Conservation (phyloP, 768 basidiomycete genomes). For the Pulveroboletus sp. region DNA sequence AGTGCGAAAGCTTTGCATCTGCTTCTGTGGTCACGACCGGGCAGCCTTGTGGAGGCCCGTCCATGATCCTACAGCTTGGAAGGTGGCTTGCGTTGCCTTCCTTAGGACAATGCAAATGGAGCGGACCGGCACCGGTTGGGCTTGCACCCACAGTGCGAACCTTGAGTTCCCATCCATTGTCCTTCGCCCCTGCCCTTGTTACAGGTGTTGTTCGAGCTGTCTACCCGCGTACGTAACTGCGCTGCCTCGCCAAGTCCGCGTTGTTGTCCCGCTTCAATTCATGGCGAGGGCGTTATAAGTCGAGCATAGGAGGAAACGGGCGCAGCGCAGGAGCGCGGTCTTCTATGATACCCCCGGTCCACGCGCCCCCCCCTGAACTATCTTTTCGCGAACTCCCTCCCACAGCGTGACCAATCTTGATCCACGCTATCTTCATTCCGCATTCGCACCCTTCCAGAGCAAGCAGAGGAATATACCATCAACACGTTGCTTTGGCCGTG, state of each 20-base stretch:
- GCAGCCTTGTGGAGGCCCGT: slow-evolving; percentile 14
- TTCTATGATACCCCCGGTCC: slow-evolving; percentile 13
- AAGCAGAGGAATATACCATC: slow-evolving; percentile 18
- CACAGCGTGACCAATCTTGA: slow-evolving; percentile 27
- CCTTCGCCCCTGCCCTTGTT: neutral
- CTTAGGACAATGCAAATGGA: slow-evolving; percentile 6
- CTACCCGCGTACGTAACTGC: slow-evolving; percentile 22
- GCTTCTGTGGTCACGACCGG: slow-evolving; percentile 8
- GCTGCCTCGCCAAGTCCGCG: slow-evolving; percentile 23
- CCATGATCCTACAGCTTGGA: slow-evolving; percentile 21
- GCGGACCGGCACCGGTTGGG: neutral
- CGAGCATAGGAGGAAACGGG: neutral
- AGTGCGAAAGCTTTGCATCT: slow-evolving; percentile 3
- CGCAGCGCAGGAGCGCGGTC: neutral
- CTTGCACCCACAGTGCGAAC: too few relatives aligned
- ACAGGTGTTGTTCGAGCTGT: slow-evolving; percentile 8
- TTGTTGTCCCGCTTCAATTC: slow-evolving; percentile 7
- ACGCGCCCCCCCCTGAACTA: slow-evolving; percentile 16
- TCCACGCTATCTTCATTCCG: slow-evolving; percentile 27
- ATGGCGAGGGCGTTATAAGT: neutral
- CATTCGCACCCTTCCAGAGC: slow-evolving; percentile 25
- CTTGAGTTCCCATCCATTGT: slow-evolving; percentile 6
- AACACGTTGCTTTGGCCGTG: slow-evolving; percentile 33
- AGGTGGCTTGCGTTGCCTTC: slow-evolving; percentile 7
- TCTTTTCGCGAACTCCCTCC: slow-evolving; percentile 7